Percentiles rank a stretch among this genome's conserved stretches.
Evolutionary conservation across 768 basidiomycete genomes (phyloP).

Genomic region (Holtermannia corniformis): DNA sequence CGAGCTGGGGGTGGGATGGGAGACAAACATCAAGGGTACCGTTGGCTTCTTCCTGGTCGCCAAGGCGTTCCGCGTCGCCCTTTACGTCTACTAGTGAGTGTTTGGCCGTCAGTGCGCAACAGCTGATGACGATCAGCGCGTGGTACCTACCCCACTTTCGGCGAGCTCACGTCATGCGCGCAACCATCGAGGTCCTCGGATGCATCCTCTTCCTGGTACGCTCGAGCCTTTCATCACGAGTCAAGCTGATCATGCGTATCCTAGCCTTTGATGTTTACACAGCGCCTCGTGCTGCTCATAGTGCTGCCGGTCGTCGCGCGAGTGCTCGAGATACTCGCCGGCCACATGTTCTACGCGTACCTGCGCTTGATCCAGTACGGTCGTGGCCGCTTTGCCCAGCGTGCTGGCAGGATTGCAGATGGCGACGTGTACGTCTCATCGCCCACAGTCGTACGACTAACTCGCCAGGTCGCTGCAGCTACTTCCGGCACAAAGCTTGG

Average conservation of each 20-base stretch:
- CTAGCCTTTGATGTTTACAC: not conserved
- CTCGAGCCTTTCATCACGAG: not conserved
- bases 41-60: constrained; percentile 7
- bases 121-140: not conserved
- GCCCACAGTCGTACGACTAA: no score
- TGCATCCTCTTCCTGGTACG: constrained; percentile 4
- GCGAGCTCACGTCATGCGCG: constrained; percentile 3
- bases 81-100: not conserved
- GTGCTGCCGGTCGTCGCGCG: not conserved
- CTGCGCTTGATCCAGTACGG: not conserved
- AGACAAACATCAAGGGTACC: constrained; percentile 1
- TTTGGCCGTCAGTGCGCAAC: not conserved
- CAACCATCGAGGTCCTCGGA: not conserved
- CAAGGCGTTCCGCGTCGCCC: constrained; percentile 1
- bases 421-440: not conserved
- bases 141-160: constrained; percentile 3
- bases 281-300: not conserved
- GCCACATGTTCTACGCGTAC: not conserved
- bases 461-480: not conserved
- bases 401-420: not conserved
- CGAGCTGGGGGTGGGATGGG: not conserved
- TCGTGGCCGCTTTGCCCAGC: not conserved
- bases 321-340: not conserved
- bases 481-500: not conserved
- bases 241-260: not conserved